These are phyloP conservation scores for Pseudocercospora macadamiae DNA, from an alignment of 2,329 filamentous ascomycete genomes.

Conservation along the genomic window DNA sequence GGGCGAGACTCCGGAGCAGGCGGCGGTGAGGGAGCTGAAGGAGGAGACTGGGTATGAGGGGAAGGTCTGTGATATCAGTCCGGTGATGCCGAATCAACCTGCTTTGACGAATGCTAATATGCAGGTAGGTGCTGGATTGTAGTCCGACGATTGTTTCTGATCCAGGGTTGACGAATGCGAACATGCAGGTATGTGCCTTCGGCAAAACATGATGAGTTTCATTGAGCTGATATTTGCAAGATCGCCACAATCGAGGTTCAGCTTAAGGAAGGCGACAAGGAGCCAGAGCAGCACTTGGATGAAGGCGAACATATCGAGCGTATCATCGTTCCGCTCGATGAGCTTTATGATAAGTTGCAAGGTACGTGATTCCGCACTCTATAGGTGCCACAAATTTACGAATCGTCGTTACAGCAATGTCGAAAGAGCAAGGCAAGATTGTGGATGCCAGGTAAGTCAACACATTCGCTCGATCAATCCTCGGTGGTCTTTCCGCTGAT, in stretches of 20 bases:
- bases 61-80: constrained; percentile 50
- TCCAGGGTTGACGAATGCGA: constrained; percentile 63
- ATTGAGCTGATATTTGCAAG: constrained; percentile 18
- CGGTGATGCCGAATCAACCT: constrained; percentile 64
- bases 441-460: constrained; percentile 55
- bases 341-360: constrained; percentile 59
- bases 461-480: neutral
- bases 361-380: constrained; percentile 31
- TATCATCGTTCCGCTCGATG: constrained; percentile 60
- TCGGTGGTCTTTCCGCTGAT: neutral
- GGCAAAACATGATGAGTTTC: neutral
- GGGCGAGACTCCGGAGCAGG: constrained; percentile 59
- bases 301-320: constrained; percentile 65
- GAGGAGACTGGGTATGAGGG: constrained; percentile 68
- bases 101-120: constrained; percentile 45
- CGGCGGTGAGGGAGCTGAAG: constrained; percentile 61
- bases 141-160: constrained; percentile 70
- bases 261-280: constrained; percentile 52
- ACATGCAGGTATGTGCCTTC: constrained; percentile 53
- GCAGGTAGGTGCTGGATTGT: constrained; percentile 48
- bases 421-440: constrained; percentile 53
- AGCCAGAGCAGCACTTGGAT: constrained; percentile 62
- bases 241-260: constrained; percentile 63
- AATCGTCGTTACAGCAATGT: constrained; percentile 35
- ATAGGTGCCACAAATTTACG: constrained; percentile 14